Evolutionary conservation across 805 yeast genomes (phyloP).

Genomic region (Wickerhamiella sorbophila): DNA sequence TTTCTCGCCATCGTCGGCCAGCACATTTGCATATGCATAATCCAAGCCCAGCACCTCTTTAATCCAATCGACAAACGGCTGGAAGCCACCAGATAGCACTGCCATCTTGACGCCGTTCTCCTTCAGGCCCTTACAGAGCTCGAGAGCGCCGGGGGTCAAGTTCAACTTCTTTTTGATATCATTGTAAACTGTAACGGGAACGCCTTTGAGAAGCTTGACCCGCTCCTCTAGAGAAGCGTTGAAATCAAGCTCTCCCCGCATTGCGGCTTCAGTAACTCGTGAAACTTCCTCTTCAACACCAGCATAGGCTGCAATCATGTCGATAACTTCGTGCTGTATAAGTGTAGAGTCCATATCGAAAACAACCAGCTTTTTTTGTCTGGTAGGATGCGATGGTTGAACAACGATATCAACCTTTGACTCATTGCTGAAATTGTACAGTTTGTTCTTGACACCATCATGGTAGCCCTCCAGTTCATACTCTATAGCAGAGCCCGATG

Average conservation of each 20-base stretch:
- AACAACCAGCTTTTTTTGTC: constrained; percentile 47
- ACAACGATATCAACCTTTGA: neutral
- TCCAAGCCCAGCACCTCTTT: constrained; percentile 56
- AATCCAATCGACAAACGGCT: constrained; percentile 71
- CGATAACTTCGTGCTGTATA: constrained; percentile 93
- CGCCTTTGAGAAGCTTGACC: constrained; percentile 69
- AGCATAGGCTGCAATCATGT: constrained; percentile 89
- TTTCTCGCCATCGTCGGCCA: constrained; percentile 32
- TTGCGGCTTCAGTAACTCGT: constrained; percentile 79
- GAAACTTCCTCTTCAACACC: constrained; percentile 77
- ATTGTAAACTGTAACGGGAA: constrained; percentile 61
- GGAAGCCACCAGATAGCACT: constrained; percentile 89
- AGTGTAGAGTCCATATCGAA: constrained; percentile 98
- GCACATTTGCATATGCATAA: constrained; percentile 73
- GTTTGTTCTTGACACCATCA: neutral
- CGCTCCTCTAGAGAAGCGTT: constrained; percentile 63
- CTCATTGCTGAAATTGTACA: neutral
- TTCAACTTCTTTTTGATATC: constrained; percentile 53
- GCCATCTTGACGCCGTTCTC: constrained; percentile 54
- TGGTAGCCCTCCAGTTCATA: neutral
- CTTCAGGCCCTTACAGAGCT: constrained; percentile 50
- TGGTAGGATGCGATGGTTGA: neutral
- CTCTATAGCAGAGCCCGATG: neutral
- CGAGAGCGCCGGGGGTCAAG: constrained; percentile 77
- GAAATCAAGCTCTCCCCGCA: constrained; percentile 95